Evolutionary conservation across 2,329 filamentous ascomycete genomes (phyloP).

Genomic region (Penicillium sp.): DNA sequence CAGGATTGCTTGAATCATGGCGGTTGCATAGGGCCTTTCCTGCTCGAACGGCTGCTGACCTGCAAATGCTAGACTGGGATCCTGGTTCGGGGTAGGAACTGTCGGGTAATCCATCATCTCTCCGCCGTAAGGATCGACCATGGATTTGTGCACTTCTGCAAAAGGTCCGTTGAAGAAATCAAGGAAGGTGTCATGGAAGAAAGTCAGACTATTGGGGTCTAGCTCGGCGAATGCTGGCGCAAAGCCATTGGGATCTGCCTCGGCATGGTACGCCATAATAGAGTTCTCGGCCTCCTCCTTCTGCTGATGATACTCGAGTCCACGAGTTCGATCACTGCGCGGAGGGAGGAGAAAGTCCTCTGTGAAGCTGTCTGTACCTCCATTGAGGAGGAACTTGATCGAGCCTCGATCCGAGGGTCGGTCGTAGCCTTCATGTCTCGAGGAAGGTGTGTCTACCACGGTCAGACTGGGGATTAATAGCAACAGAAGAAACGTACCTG

Average conservation of each 20-base stretch:
- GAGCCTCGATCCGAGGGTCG: slow-evolving; percentile 50
- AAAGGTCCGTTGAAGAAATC: slow-evolving; percentile 46
- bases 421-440: slow-evolving; percentile 33
- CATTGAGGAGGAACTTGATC: slow-evolving; percentile 53
- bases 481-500: slow-evolving; percentile 23
- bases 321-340: slow-evolving; percentile 41
- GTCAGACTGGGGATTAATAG: neutral
- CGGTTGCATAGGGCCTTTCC: slow-evolving; percentile 43
- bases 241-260: slow-evolving; percentile 24
- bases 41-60: slow-evolving; percentile 37
- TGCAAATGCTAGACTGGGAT: slow-evolving; percentile 26
- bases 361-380: slow-evolving; percentile 52
- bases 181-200: slow-evolving; percentile 44
- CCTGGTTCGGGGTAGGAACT: slow-evolving; percentile 24
- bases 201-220: slow-evolving; percentile 32
- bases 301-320: slow-evolving; percentile 43
- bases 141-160: slow-evolving; percentile 30
- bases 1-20: slow-evolving; percentile 47
- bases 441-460: slow-evolving; percentile 23
- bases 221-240: slow-evolving; percentile 29
- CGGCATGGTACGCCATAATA: slow-evolving; percentile 25
- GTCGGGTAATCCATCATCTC: slow-evolving; percentile 28
- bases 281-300: slow-evolving; percentile 30
- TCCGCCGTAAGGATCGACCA: slow-evolving; percentile 27
- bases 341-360: slow-evolving; percentile 51